phyloP scores from a whole-genome alignment of 768 basidiomycete species.

The Phanerodontia chrysosporium region DNA sequence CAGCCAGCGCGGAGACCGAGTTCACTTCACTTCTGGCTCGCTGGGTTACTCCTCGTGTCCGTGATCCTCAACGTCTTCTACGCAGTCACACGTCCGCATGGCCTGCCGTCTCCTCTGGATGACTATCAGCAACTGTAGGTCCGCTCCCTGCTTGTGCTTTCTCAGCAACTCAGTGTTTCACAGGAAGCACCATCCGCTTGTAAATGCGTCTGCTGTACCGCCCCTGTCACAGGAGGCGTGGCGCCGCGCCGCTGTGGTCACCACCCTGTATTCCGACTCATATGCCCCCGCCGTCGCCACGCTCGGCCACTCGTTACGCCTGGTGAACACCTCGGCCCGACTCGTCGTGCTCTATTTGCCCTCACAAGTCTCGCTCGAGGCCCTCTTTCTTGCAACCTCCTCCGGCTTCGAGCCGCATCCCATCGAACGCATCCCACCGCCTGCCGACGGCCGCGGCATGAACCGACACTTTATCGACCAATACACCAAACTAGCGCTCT shows the following conservation, averaged over 20 bases:
- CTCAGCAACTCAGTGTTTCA: too few species aligned
- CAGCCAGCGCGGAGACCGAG: not conserved
- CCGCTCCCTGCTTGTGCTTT: not conserved
- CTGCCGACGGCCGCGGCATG: conserved; percentile 33
- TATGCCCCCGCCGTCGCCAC: conserved; percentile 29
- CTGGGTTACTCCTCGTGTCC: not conserved
- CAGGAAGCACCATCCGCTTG: not conserved
- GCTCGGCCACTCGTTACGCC: conserved; percentile 29
- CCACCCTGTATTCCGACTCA: conserved; percentile 28
- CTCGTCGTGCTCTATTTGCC: conserved; percentile 30
- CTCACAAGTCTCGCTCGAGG: conserved; percentile 32
- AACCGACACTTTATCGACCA: conserved; percentile 35
- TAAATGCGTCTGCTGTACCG: not conserved
- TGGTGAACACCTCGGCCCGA: conserved; percentile 28
- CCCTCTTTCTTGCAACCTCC: conserved; percentile 35
- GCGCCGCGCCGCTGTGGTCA: conserved; percentile 23
- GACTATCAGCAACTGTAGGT: conserved; percentile 6
- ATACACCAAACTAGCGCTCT: conserved; percentile 42
- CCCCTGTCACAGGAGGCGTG: not conserved
- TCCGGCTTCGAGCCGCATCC: conserved; percentile 36
- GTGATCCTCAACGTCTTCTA: not conserved
- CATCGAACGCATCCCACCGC: conserved; percentile 35
- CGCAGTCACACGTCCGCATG: not conserved
- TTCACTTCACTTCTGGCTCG: not conserved
- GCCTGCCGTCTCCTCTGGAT: not conserved